Evolutionary conservation across 2,329 filamentous ascomycete species (phyloP).

Genomic region (Colletotrichum lupini): DNA sequence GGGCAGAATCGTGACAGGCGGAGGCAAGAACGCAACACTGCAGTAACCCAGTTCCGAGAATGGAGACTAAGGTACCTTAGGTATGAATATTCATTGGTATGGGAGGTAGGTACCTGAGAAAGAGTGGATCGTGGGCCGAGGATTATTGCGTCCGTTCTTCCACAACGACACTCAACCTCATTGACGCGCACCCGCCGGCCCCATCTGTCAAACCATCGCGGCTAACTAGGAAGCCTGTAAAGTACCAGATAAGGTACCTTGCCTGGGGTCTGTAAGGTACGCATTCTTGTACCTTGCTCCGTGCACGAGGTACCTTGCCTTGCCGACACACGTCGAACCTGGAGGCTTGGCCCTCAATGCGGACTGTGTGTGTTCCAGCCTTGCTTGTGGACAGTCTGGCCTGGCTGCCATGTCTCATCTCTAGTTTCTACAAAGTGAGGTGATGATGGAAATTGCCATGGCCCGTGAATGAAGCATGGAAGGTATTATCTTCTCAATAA

Average conservation of each 20-base stretch:
- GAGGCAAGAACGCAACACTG: neutral
- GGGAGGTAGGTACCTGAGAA: too few species aligned
- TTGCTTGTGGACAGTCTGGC: neutral
- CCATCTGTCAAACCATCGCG: conserved; percentile 29
- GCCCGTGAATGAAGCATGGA: too few species aligned
- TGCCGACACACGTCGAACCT: neutral
- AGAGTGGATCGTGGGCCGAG: neutral
- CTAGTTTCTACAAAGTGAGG: neutral
- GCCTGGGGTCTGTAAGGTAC: neutral
- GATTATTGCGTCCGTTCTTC: conserved; percentile 17
- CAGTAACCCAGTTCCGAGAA: neutral
- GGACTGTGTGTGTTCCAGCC: conserved; percentile 4
- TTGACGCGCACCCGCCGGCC: neutral
- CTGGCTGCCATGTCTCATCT: neutral
- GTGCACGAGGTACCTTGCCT: neutral
- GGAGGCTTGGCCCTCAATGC: conserved; percentile 27
- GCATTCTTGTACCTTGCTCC: neutral
- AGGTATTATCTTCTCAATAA: too few species aligned
- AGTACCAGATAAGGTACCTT: neutral
- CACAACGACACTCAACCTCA: neutral
- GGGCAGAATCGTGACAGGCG: neutral
- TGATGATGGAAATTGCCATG: neutral
- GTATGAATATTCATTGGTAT: too few species aligned
- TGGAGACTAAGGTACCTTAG: neutral
- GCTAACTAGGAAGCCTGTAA: neutral